These are phyloP conservation scores for Populus euphratica DNA, from an alignment of 345 rosid genomes.

Conservation along the genomic window DNA sequence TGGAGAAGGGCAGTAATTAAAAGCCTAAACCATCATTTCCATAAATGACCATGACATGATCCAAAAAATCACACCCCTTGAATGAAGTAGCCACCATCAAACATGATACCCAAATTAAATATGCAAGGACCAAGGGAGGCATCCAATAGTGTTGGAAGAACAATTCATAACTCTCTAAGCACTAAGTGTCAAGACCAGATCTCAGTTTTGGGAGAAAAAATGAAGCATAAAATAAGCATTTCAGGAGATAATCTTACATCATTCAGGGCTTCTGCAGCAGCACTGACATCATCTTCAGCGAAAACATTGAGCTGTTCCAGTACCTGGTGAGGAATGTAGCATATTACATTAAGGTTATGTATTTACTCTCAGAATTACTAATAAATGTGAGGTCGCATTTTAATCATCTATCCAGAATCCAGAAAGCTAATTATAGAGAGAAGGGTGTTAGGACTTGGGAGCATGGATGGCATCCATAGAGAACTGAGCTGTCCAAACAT, in stretches of 20 bases:
- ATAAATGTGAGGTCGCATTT: background rate
- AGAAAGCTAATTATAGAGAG: background rate
- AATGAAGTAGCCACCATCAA: background rate
- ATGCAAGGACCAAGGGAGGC: background rate
- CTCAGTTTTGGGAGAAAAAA: background rate
- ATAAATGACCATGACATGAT: background rate
- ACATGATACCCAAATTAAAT: background rate
- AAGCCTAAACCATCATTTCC: background rate
- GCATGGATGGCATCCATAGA: background rate
- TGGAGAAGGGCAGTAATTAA: background rate
- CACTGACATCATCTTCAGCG: conserved; percentile 54
- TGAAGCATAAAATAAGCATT: background rate
- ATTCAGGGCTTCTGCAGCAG: conserved; percentile 79
- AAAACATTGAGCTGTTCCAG: conserved; percentile 70
- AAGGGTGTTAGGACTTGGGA: background rate
- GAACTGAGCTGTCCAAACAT: background rate
- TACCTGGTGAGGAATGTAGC: conserved; percentile 39
- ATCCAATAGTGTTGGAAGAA: background rate
- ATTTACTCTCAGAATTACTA: background rate
- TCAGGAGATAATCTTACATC: conserved; percentile 49
- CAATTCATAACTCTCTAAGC: background rate
- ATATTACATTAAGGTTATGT: conserved; percentile 4
- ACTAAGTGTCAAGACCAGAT: background rate
- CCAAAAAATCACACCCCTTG: background rate
- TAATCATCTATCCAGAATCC: background rate